These are phyloP conservation scores for Auriculariales sp. DNA, from an alignment of 768 basidiomycete species.

Conservation along the genomic window DNA sequence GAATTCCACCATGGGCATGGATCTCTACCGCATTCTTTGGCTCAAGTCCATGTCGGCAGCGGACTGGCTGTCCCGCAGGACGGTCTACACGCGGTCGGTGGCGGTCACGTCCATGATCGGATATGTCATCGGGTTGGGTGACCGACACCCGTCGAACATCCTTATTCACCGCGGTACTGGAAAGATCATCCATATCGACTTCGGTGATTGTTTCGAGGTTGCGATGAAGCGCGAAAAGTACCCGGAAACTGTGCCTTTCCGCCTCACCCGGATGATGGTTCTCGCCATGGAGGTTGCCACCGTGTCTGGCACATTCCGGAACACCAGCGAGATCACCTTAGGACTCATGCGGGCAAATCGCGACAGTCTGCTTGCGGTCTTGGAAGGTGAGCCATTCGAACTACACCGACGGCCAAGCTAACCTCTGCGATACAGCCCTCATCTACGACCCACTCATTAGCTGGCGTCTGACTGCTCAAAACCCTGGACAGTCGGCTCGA, in stretches of 20 bases:
- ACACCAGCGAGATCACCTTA: slow-evolving; percentile 29
- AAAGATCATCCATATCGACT: slow-evolving; percentile 29
- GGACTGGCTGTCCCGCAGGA: slow-evolving; percentile 33
- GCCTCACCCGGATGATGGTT: slow-evolving; percentile 34
- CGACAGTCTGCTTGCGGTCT: slow-evolving; percentile 32
- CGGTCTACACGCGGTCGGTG: slow-evolving; percentile 30
- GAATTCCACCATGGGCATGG: slow-evolving; percentile 35
- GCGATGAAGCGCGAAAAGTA: slow-evolving; percentile 29
- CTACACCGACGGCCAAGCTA: not conserved
- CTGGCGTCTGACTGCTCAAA: slow-evolving; percentile 22
- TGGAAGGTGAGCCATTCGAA: slow-evolving; percentile 19
- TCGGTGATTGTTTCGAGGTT: slow-evolving; percentile 33
- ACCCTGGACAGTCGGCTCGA: slow-evolving; percentile 13
- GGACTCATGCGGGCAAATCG: slow-evolving; percentile 31
- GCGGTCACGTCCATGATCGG: slow-evolving; percentile 34
- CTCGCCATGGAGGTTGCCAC: slow-evolving; percentile 38
- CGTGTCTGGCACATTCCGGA: slow-evolving; percentile 31
- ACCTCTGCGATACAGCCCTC: slow-evolving; percentile 14
- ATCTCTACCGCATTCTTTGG: slow-evolving; percentile 38
- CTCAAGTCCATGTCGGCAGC: slow-evolving; percentile 32
- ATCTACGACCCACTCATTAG: slow-evolving; percentile 35
- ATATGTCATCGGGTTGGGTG: slow-evolving; percentile 33
- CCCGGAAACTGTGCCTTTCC: slow-evolving; percentile 36
- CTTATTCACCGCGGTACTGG: slow-evolving; percentile 29
- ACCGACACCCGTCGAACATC: slow-evolving; percentile 34